Base-by-base conservation (phyloP, 148 eudicot species). In the Rhododendron vialii region DNA sequence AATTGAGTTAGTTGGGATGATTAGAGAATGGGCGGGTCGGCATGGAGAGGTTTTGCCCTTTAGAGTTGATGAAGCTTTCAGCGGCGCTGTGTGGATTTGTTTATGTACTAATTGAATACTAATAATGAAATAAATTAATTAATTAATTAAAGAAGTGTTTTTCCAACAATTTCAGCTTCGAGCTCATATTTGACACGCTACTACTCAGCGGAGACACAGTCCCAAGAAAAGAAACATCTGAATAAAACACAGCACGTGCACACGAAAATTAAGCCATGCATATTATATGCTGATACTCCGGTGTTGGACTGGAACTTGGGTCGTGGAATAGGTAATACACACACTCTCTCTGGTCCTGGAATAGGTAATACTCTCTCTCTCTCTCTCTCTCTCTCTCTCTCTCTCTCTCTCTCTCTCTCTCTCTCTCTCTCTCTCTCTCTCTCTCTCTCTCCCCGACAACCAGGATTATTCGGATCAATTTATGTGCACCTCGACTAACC, bases 1-100 rank as follows among this genome's bases (percentile, higher is more conserved):
- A 7, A 77, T 77, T 77, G 80, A 77, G 80, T 41, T 77, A 77
- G 80, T 36, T 41, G 51, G 50, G 80, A 43, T 41, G 51, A 77
- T 77, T 9, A 77, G 48, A 77, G 50, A 9, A 20, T 38, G 50
- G 45, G 30, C 30, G 30, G 38, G 50, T 77, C 50, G 4, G 80
- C 35, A 69, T 69, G 75, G 17, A 63, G 38, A 74, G 47, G 75
- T 12, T 3, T 76, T 38, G 80, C 50, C n/a, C 45, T 73, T 30
- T 14, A 14, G 38, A 30, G 22, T 35, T 73, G 59, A 30, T 73
- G 59, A 30, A 14, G 5, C 41, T 33, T 41, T 15, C 7, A 15
- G 43, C 47, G 47, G 79, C 47, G 76, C 20, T 7, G 76, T 71
- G 35, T 71, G 36, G 76, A 38, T 38, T 77, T 18, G 20, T 76